phyloP scores from a whole-genome alignment of 306 rosid species.

The Medicago arabica region DNA sequence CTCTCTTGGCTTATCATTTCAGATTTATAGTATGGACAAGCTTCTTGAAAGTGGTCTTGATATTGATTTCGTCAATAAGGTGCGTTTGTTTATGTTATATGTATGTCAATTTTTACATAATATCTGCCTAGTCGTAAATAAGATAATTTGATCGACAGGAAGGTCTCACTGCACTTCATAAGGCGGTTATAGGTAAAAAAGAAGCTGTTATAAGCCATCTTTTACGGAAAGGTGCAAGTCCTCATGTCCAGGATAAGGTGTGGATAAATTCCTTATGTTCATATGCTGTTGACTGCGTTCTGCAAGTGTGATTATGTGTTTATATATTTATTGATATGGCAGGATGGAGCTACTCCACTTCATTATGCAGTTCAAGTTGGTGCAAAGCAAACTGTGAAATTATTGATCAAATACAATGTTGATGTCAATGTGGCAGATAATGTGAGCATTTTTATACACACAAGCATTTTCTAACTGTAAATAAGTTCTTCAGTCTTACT shows the following conservation, averaged over 20 bases:
- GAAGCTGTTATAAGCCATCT: conserved; percentile 90
- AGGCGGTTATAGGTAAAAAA: conserved; percentile 79
- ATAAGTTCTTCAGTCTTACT: conserved; percentile 5
- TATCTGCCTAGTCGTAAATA: conserved; percentile 29
- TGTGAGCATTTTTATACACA: conserved; percentile 49
- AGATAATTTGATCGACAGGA: conserved; percentile 64
- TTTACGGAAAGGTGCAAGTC: conserved; percentile 89
- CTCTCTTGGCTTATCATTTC: conserved; percentile 77
- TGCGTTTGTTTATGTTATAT: conserved; percentile 26
- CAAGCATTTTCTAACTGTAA: conserved; percentile 11
- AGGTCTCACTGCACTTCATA: conserved; percentile 90
- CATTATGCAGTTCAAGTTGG: conserved; percentile 98
- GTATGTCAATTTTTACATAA: conserved; percentile 17
- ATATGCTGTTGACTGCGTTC: conserved; percentile 13
- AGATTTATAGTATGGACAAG: conserved; percentile 68
- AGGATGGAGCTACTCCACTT: conserved; percentile 98
- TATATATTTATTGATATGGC: conserved; percentile 40
- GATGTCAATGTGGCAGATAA: conserved; percentile 82
- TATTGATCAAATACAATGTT: conserved; percentile 77
- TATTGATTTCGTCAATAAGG: conserved; percentile 69
- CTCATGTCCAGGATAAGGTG: conserved; percentile 82
- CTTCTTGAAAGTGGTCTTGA: conserved; percentile 72
- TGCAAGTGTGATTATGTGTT: conserved; percentile 31
- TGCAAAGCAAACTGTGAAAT: conserved; percentile 81
- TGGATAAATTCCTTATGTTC: conserved; percentile 38